Evolutionary conservation across 768 basidiomycete species (phyloP).

Genomic region (Suillus hirtellus): DNA sequence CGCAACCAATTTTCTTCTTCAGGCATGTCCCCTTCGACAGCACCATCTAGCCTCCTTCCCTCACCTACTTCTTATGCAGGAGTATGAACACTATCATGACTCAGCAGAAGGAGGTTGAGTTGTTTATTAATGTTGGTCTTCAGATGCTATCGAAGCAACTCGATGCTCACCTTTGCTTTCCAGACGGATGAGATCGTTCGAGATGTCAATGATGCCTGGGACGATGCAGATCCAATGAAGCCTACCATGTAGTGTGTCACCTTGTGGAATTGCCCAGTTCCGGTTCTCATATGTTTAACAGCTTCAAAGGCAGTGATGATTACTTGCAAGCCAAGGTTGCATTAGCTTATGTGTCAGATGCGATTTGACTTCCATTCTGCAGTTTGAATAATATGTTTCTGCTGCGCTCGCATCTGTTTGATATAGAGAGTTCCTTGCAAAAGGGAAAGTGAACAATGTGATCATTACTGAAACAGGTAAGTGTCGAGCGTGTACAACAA

Average conservation of each 20-base stretch:
- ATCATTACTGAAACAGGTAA: slow-evolving; percentile 64
- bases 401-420: slow-evolving; percentile 87
- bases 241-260: slow-evolving; percentile 64
- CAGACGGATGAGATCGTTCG: slow-evolving; percentile 89
- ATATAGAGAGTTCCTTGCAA: slow-evolving; percentile 82
- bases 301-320: slow-evolving; percentile 96
- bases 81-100: slow-evolving; percentile 95
- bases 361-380: neutral
- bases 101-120: slow-evolving; percentile 87
- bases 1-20: slow-evolving; percentile 51
- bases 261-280: neutral
- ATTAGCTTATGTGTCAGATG: slow-evolving; percentile 11
- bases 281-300: slow-evolving; percentile 26
- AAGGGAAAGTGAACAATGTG: slow-evolving; percentile 61
- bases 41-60: slow-evolving; percentile 72
- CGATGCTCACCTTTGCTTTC: neutral
- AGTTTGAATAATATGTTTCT: slow-evolving; percentile 93
- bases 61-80: slow-evolving; percentile 82
- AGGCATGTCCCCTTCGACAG: slow-evolving; percentile 73
- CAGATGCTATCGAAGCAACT: neutral
- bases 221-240: slow-evolving; percentile 58
- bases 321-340: slow-evolving; percentile 82
- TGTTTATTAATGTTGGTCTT: slow-evolving; percentile 78
- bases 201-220: slow-evolving; percentile 84
- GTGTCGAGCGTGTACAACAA: neutral